These are phyloP conservation scores for Diplotaxis tenuifolia DNA, from an alignment of 345 rosid genomes.

Conservation along the genomic window DNA sequence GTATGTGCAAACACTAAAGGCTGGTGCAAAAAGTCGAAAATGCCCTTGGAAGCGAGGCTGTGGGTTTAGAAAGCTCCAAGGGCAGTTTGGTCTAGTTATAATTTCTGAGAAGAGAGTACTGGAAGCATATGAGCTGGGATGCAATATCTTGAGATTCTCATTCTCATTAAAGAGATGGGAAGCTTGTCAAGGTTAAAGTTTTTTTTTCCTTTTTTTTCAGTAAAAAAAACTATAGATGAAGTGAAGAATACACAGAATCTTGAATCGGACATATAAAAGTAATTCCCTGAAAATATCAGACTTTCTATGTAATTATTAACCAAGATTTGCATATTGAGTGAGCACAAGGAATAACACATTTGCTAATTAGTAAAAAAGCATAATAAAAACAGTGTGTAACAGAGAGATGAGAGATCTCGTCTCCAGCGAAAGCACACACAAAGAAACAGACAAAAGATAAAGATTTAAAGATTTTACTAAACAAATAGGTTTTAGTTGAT, in stretches of 20 bases:
- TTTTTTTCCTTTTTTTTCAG: neutral
- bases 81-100: slow-evolving; percentile 9
- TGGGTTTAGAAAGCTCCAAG: neutral
- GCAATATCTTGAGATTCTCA: slow-evolving; percentile 42
- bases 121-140: slow-evolving; percentile 39
- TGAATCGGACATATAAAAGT: neutral
- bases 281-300: neutral
- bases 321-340: slow-evolving; percentile 1
- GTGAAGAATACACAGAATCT: slow-evolving; percentile 22
- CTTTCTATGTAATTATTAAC: neutral
- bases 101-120: slow-evolving; percentile 6
- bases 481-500: slow-evolving; percentile 3
- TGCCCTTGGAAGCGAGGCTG: neutral
- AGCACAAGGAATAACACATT: slow-evolving; percentile 4
- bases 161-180: slow-evolving; percentile 28
- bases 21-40: neutral
- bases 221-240: neutral
- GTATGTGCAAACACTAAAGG: neutral
- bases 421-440: slow-evolving; percentile 20
- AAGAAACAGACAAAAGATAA: slow-evolving; percentile 19
- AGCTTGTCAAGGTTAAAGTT: neutral
- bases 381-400: neutral
- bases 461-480: slow-evolving; percentile 18
- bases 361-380: neutral
- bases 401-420: slow-evolving; percentile 6